Conservation (phyloP, 805 yeast genomes). For the Candida xyloterini region DNA sequence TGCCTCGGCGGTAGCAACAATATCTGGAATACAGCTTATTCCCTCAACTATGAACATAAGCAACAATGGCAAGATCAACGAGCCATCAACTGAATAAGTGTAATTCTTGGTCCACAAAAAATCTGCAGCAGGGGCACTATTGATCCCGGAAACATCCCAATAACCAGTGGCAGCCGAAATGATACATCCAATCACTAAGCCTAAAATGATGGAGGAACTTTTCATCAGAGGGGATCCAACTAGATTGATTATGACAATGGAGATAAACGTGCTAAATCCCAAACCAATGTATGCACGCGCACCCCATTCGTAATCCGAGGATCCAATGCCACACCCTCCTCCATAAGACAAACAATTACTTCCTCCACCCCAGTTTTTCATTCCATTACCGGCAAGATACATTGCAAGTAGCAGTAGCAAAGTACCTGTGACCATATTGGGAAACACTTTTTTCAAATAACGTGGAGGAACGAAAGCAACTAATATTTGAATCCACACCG, state of each 20-base stretch:
- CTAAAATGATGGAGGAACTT: slow-evolving; percentile 77
- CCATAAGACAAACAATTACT: slow-evolving; percentile 49
- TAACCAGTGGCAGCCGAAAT: slow-evolving; percentile 85
- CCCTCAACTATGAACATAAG: slow-evolving; percentile 69
- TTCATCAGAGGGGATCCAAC: slow-evolving; percentile 86
- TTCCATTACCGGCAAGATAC: slow-evolving; percentile 58
- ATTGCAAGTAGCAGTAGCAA: slow-evolving; percentile 77
- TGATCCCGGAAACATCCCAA: slow-evolving; percentile 52
- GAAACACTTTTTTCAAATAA: slow-evolving; percentile 61
- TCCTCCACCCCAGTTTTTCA: slow-evolving; percentile 81
- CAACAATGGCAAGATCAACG: slow-evolving; percentile 69
- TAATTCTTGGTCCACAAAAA: slow-evolving; percentile 81
- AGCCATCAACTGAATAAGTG: slow-evolving; percentile 65
- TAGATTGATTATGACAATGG: slow-evolving; percentile 65
- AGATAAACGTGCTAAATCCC: slow-evolving; percentile 66
- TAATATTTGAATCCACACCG: slow-evolving; percentile 63
- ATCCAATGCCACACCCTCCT: slow-evolving; percentile 41
- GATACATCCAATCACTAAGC: slow-evolving; percentile 74
- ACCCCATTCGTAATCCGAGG: slow-evolving; percentile 62
- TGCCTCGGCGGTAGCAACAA: slow-evolving; percentile 85
- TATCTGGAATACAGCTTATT: slow-evolving; percentile 84
- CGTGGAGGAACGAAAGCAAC: slow-evolving; percentile 69
- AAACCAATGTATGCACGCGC: slow-evolving; percentile 73
- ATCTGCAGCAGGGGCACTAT: slow-evolving; percentile 68
- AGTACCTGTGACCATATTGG: slow-evolving; percentile 82